Conservation (phyloP, 2,329 filamentous ascomycete genomes). For the Lasiodiplodia theobromae region DNA sequence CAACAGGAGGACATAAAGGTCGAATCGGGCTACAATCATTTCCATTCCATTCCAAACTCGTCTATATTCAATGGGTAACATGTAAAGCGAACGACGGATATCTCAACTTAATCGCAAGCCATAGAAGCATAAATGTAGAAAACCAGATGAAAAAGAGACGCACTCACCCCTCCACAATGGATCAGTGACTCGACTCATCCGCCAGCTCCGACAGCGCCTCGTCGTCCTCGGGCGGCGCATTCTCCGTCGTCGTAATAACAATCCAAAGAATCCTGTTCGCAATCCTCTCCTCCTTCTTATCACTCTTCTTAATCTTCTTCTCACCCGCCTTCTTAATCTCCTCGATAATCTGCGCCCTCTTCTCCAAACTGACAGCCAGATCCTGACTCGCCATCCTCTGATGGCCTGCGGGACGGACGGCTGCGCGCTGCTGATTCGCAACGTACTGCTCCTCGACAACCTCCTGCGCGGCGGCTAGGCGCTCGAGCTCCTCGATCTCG, state of each 20-base stretch:
- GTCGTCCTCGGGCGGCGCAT: conserved; percentile 1
- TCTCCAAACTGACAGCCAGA: conserved; percentile 8
- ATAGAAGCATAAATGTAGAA: neutral
- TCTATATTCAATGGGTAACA: neutral
- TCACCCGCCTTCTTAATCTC: conserved; percentile 25
- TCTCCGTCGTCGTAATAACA: conserved; percentile 13
- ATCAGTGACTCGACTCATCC: neutral
- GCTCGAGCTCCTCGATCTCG: conserved; percentile 24
- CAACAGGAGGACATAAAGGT: neutral
- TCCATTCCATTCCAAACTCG: neutral
- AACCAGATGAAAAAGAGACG: neutral
- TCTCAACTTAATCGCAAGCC: neutral
- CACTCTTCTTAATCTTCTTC: conserved; percentile 26
- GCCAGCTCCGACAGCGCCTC: conserved; percentile 10
- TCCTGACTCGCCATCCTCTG: conserved; percentile 13
- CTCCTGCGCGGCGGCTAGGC: conserved; percentile 6
- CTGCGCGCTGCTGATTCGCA: conserved; percentile 2
- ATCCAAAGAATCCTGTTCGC: conserved; percentile 25
- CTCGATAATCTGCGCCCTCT: conserved; percentile 11
- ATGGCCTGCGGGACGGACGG: neutral
- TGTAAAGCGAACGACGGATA: conserved; percentile 12
- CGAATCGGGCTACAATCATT: neutral
- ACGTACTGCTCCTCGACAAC: neutral
- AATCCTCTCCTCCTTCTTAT: conserved; percentile 26
- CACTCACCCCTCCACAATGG: no score